Percentiles rank a stretch among this genome's conserved stretches.
Evolutionary conservation across 2,329 filamentous ascomycete species (phyloP).

Genomic region (Hypoxylon rubiginosum): DNA sequence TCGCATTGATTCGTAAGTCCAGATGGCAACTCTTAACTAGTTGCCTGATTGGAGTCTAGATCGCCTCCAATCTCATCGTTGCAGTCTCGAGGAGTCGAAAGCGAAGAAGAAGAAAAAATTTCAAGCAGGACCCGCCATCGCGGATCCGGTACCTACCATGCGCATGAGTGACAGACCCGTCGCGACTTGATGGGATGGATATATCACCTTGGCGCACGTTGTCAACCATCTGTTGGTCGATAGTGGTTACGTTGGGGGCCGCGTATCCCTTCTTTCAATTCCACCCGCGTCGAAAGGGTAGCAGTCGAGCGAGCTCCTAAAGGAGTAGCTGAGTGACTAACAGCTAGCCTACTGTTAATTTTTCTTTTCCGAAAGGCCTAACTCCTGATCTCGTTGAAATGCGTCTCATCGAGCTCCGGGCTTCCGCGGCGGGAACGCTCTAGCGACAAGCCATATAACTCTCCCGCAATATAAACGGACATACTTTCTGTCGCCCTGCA

Average conservation of each 20-base stretch:
- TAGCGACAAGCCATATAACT: conserved; percentile 13
- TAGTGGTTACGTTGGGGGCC: conserved; percentile 39
- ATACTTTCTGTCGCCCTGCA: conserved; percentile 23
- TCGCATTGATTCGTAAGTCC: conserved; percentile 23
- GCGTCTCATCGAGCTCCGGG: conserved; percentile 26
- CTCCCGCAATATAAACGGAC: conserved; percentile 23
- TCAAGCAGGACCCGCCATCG: conserved; percentile 36
- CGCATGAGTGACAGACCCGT: conserved; percentile 41
- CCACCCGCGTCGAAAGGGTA: conserved; percentile 6
- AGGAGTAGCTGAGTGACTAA: conserved; percentile 7
- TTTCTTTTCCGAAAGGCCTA: not conserved
- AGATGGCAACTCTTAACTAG: conserved; percentile 14
- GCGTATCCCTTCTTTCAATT: conserved; percentile 24
- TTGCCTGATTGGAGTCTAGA: conserved; percentile 8
- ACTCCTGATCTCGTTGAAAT: conserved; percentile 8
- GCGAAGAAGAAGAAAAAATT: conserved; percentile 22
- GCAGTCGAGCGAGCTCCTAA: conserved; percentile 7
- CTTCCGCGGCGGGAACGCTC: conserved; percentile 27
- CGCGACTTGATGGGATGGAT: conserved; percentile 33
- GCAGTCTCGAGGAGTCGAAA: conserved; percentile 18
- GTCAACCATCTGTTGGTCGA: conserved; percentile 35
- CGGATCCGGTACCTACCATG: conserved; percentile 42
- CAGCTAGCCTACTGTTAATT: not conserved
- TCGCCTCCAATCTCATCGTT: conserved; percentile 22
- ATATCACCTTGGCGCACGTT: conserved; percentile 42